phyloP scores from a whole-genome alignment of 164 flowering plant species.

The Piper betle region DNA sequence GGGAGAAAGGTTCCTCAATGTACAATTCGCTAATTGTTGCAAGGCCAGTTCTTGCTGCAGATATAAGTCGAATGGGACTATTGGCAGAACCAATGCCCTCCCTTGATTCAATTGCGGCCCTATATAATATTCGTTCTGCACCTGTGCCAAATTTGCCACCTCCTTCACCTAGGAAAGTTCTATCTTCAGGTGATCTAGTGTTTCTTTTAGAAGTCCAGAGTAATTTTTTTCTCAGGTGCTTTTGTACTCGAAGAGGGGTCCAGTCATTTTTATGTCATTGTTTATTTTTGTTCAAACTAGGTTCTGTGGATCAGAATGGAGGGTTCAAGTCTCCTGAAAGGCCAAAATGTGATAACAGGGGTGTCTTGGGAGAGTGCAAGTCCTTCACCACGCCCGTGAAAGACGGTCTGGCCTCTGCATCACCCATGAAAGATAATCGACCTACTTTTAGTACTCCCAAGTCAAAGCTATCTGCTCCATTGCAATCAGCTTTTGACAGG shows the following conservation, averaged over 20 bases:
- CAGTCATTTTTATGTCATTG: neutral
- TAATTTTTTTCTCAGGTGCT: neutral
- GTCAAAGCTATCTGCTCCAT: conserved; percentile 49
- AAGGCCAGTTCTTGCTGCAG: conserved; percentile 55
- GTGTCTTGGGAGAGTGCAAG: conserved; percentile 72
- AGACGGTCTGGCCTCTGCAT: conserved; percentile 17
- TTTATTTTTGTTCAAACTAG: neutral
- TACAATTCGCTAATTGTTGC: conserved; percentile 94
- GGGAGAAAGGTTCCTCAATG: conserved; percentile 97
- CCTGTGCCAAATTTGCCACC: conserved; percentile 41
- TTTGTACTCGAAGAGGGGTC: neutral
- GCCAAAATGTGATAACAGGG: conserved; percentile 50
- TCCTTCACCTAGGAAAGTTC: neutral
- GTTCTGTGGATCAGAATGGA: conserved; percentile 33
- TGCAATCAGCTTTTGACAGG: conserved; percentile 94
- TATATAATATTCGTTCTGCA: conserved; percentile 45
- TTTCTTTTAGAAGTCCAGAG: neutral
- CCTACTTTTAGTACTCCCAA: conserved; percentile 43
- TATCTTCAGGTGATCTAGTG: neutral
- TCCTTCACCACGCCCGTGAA: conserved; percentile 89
- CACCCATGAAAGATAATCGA: conserved; percentile 17
- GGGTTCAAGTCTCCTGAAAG: conserved; percentile 87
- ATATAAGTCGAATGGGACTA: conserved; percentile 67
- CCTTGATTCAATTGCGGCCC: conserved; percentile 78
- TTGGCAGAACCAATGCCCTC: conserved; percentile 99